Conservation (phyloP, 352 stramenopile genomes). For the Pythium monospermum region DNA sequence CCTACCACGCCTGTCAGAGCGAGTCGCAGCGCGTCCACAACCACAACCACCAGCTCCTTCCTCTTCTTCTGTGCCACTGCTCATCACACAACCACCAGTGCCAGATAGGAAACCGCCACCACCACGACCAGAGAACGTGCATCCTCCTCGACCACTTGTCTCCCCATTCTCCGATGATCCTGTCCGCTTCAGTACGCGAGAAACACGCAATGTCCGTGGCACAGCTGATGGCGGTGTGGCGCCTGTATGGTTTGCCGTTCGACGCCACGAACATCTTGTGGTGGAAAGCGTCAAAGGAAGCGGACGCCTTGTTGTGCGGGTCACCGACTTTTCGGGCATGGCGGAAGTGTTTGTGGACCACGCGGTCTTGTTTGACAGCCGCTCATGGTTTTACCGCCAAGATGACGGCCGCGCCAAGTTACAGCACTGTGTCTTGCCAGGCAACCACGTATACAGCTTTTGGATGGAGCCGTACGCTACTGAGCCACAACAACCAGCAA, state of each 20-base stretch:
- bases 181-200: slow-evolving; percentile 42
- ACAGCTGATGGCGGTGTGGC: not conserved
- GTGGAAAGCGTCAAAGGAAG: slow-evolving; percentile 45
- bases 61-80: not conserved
- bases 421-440: slow-evolving; percentile 36
- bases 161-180: too few relatives aligned
- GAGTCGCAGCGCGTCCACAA: not conserved
- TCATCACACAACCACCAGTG: not conserved
- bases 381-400: slow-evolving; percentile 56
- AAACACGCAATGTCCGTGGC: slow-evolving; percentile 25
- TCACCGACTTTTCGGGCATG: slow-evolving; percentile 51
- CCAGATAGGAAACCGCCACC: too few relatives aligned
- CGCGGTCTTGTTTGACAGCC: slow-evolving; percentile 65
- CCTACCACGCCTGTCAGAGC: slow-evolving; percentile 10
- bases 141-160: not conserved
- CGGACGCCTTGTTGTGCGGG: slow-evolving; percentile 57
- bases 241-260: slow-evolving; percentile 26
- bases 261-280: slow-evolving; percentile 46
- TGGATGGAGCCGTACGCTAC: slow-evolving; percentile 41
- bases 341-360: slow-evolving; percentile 38
- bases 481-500: not conserved
- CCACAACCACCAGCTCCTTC: not conserved
- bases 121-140: slow-evolving; percentile 9
- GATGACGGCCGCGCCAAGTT: slow-evolving; percentile 34
- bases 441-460: slow-evolving; percentile 64